Conservation (phyloP, 257 asterid genomes). For the Solanum chilense region DNA sequence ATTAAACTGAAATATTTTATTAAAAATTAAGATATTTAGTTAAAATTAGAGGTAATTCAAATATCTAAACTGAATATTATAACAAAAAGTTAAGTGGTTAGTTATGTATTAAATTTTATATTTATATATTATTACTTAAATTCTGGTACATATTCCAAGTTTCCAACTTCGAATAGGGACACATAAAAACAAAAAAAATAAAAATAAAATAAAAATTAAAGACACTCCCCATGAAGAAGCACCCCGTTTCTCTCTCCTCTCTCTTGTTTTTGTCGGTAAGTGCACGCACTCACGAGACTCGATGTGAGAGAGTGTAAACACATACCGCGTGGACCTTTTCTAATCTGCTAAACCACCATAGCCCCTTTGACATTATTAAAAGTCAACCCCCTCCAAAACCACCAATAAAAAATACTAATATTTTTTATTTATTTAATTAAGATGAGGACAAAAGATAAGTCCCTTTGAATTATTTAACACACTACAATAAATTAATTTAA, state of each 20-base stretch:
- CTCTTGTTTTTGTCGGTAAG: background rate
- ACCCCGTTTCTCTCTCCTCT: conserved; percentile 9
- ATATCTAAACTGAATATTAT: background rate
- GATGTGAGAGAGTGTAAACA: background rate
- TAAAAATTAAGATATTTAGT: too few relatives aligned
- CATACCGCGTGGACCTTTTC: conserved; percentile 59
- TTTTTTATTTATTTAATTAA: background rate
- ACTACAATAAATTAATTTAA: background rate
- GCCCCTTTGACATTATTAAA: conserved; percentile 31
- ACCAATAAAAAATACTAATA: background rate
- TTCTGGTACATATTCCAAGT: background rate
- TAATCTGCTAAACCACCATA: background rate
- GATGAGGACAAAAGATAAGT: conserved; percentile 5
- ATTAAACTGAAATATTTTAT: too few relatives aligned
- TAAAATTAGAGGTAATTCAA: too few relatives aligned
- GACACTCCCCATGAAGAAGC: background rate
- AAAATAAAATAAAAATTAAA: background rate
- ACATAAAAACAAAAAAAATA: background rate
- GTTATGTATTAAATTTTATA: background rate
- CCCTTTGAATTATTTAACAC: background rate
- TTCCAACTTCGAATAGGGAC: background rate
- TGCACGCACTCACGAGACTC: conserved; percentile 5
- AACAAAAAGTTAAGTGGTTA: background rate
- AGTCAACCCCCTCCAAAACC: conserved; percentile 37
- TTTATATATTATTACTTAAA: background rate